Conservation (phyloP, 495 filamentous ascomycete species). For the Neurospora sp. region DNA sequence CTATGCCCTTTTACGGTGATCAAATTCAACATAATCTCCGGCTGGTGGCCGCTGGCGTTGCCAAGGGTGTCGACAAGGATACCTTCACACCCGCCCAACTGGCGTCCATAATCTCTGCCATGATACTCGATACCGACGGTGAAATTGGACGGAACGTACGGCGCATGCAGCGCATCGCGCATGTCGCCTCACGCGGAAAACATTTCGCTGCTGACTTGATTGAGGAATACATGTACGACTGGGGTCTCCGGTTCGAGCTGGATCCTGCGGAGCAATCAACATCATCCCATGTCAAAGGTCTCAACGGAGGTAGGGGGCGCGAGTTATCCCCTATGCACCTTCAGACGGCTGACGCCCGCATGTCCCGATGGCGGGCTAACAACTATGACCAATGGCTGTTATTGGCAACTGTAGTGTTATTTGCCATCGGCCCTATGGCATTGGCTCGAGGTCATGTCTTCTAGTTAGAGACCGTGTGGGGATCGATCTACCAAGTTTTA, state of each 20-base stretch:
- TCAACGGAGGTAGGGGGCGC: too few species aligned
- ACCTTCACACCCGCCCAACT: slow-evolving; percentile 24
- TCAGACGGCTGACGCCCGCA: slow-evolving; percentile 33
- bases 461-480: too few species aligned
- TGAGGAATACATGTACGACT: slow-evolving; percentile 31
- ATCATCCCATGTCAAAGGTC: slow-evolving; percentile 5
- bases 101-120: slow-evolving; percentile 10
- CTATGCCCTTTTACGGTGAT: slow-evolving; percentile 27
- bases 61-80: slow-evolving; percentile 21
- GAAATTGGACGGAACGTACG: slow-evolving; percentile 14
- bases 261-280: slow-evolving; percentile 4
- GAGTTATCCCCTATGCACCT: slow-evolving; percentile 23
- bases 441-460: too few species aligned
- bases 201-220: slow-evolving; percentile 28
- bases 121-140: slow-evolving; percentile 17
- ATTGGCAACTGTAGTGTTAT: background rate
- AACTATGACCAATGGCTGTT: slow-evolving; percentile 17
- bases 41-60: slow-evolving; percentile 21
- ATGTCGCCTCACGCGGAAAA: slow-evolving; percentile 24
- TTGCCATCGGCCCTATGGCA: too few species aligned
- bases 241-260: slow-evolving; percentile 14
- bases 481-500: too few species aligned
- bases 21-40: slow-evolving; percentile 25
- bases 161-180: slow-evolving; percentile 27
- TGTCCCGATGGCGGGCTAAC: slow-evolving; percentile 24